phyloP scores from a whole-genome alignment of 805 yeast species.

The Wickerhamiella cacticola region DNA sequence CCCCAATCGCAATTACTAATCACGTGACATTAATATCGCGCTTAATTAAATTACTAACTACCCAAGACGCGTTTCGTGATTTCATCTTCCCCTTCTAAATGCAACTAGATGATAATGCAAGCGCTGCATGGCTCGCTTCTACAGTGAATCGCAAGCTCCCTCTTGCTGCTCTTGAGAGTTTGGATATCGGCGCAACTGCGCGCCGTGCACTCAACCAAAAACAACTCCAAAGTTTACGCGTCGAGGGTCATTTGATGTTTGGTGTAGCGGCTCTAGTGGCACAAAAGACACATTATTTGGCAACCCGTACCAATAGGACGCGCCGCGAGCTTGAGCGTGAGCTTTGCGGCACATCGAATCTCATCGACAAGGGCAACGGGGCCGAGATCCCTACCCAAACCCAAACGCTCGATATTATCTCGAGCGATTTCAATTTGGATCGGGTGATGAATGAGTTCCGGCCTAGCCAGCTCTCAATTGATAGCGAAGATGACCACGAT shows the following conservation, averaged over 20 bases:
- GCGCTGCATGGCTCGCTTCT: constrained; percentile 11
- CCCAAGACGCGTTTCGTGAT: no score
- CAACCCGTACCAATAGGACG: background rate
- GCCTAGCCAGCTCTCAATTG: constrained; percentile 3
- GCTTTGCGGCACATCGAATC: background rate
- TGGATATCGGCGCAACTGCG: constrained; percentile 7
- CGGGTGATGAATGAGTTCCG: constrained; percentile 6
- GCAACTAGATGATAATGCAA: constrained; percentile 5
- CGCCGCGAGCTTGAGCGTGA: constrained; percentile 4
- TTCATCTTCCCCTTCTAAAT: background rate
- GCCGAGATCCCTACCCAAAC: background rate
- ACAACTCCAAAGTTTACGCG: constrained; percentile 7
- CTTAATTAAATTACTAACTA: background rate
- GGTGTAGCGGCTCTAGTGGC: constrained; percentile 7
- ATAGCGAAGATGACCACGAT: constrained; percentile 2
- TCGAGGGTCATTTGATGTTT: constrained; percentile 11
- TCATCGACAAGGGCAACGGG: background rate
- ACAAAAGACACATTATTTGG: constrained; percentile 1
- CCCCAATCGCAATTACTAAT: background rate
- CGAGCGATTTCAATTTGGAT: constrained; percentile 9
- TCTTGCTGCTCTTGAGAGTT: background rate
- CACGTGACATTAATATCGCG: constrained; percentile 4
- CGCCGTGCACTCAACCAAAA: constrained; percentile 3
- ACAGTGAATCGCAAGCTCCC: constrained; percentile 8
- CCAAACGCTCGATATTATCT: constrained; percentile 6